A percentile compares a stretch with the other conserved stretches of the same genome.
phyloP scores from a whole-genome alignment of 108 stramenopile species.

The Nitzschia inconspicua region DNA sequence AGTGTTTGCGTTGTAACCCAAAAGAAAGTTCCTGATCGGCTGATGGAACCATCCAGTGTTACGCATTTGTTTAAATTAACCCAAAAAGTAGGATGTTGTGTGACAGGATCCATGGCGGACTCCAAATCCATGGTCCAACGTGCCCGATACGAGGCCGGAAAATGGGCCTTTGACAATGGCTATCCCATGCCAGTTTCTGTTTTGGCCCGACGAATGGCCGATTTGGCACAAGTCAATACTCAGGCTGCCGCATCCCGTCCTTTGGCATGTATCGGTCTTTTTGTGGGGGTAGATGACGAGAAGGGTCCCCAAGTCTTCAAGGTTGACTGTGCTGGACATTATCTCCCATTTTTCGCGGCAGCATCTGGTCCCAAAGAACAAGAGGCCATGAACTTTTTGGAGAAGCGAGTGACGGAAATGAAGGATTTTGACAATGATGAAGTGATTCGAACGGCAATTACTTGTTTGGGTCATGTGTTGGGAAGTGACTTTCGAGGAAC shows the following conservation, averaged over 20 bases:
- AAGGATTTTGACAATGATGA: slow-evolving; percentile 49
- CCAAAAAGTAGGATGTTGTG: slow-evolving; percentile 84
- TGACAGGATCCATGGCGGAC: slow-evolving; percentile 92
- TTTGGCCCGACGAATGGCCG: slow-evolving; percentile 95
- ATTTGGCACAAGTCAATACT: slow-evolving; percentile 97
- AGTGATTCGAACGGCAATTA: slow-evolving; percentile 85
- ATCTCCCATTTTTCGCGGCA: slow-evolving; percentile 91
- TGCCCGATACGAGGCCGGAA: slow-evolving; percentile 91
- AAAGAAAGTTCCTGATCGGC: slow-evolving; percentile 95
- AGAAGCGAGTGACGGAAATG: slow-evolving; percentile 90
- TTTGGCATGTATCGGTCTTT: slow-evolving; percentile 83
- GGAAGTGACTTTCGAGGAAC: slow-evolving; percentile 93
- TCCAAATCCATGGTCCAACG: slow-evolving; percentile 84
- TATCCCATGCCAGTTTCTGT: slow-evolving; percentile 89
- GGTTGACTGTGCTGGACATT: slow-evolving; percentile 99
- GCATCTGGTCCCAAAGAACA: slow-evolving; percentile 95
- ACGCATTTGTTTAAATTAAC: slow-evolving; percentile 89
- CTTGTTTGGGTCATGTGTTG: slow-evolving; percentile 91
- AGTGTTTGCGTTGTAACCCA: slow-evolving; percentile 92
- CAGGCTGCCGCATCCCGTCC: slow-evolving; percentile 93
- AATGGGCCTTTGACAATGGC: slow-evolving; percentile 95
- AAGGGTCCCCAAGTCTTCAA: slow-evolving; percentile 93
- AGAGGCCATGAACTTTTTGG: slow-evolving; percentile 98
- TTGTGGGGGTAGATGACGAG: slow-evolving; percentile 97
- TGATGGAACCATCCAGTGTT: slow-evolving; percentile 89